Evolutionary conservation across 768 basidiomycete species (phyloP).

Genomic region (Gymnopilus junonius): DNA sequence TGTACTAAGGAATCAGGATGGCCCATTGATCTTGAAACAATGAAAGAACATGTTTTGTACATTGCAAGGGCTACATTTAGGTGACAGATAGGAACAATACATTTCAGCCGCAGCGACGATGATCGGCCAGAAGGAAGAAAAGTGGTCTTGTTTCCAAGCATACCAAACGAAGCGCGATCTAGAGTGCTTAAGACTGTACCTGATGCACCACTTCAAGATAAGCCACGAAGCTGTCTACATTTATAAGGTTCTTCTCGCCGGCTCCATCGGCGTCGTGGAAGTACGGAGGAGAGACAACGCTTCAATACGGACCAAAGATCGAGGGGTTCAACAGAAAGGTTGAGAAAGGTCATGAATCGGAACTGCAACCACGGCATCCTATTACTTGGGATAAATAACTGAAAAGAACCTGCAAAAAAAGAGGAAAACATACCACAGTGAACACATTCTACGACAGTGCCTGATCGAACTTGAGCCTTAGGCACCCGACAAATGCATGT

Average conservation of each 20-base stretch:
- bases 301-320: background rate
- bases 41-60: background rate
- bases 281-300: background rate
- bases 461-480: slow-evolving; percentile 87
- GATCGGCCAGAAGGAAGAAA: background rate
- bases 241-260: background rate
- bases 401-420: background rate
- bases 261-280: background rate
- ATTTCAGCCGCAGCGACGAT: background rate
- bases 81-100: slow-evolving; percentile 1
- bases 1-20: background rate
- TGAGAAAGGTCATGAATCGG: slow-evolving; percentile 52
- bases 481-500: slow-evolving; percentile 98
- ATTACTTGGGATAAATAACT: slow-evolving; percentile 12
- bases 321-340: background rate
- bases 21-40: background rate
- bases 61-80: background rate
- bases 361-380: slow-evolving; percentile 93
- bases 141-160: background rate
- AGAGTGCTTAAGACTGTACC: background rate
- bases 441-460: slow-evolving; percentile 94
- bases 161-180: background rate
- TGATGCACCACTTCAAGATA: background rate
- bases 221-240: background rate
- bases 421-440: slow-evolving; percentile 83